Evolutionary conservation across 768 basidiomycete genomes (phyloP).

Genomic region (Russula olivacea): DNA sequence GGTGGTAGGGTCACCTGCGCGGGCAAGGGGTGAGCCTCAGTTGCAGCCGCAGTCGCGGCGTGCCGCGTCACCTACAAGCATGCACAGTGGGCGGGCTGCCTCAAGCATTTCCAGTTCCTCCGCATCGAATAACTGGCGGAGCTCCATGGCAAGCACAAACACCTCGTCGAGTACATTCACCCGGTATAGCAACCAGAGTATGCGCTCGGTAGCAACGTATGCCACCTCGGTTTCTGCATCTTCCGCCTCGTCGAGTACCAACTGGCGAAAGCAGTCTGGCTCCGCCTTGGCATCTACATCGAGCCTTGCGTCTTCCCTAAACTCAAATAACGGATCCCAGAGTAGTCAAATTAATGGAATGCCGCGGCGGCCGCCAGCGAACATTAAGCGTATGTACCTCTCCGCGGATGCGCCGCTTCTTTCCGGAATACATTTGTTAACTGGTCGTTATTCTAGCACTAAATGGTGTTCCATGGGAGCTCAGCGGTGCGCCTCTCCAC

Average conservation of each 20-base stretch:
- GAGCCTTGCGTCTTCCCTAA: constrained; percentile 9
- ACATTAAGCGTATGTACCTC: constrained; percentile 69
- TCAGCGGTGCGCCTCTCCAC: constrained; percentile 62
- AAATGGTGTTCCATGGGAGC: constrained; percentile 71
- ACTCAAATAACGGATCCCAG: constrained; percentile 11
- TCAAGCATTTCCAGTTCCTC: constrained; percentile 58
- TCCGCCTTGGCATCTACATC: constrained; percentile 3
- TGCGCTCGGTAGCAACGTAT: constrained; percentile 68
- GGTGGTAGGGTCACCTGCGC: background rate
- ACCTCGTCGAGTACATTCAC: constrained; percentile 71
- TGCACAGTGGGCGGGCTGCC: constrained; percentile 46
- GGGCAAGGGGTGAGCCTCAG: constrained; percentile 1
- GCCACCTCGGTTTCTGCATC: constrained; percentile 78
- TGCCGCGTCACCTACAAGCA: constrained; percentile 48
- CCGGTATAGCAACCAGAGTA: constrained; percentile 64
- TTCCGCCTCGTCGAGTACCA: constrained; percentile 51
- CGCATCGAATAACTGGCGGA: constrained; percentile 71
- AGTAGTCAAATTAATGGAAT: constrained; percentile 3
- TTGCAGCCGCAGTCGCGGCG: constrained; percentile 21
- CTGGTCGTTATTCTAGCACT: constrained; percentile 43
- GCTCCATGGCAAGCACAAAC: constrained; percentile 64
- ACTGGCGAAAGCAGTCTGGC: constrained; percentile 49
- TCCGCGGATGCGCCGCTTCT: constrained; percentile 2
- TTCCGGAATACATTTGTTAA: constrained; percentile 11
- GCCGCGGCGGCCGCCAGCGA: constrained; percentile 35